Evolutionary conservation across 495 filamentous ascomycete species (phyloP), one percentile per base, ranked within the genome.

Genomic region (Bathelium albidoporum): DNA sequence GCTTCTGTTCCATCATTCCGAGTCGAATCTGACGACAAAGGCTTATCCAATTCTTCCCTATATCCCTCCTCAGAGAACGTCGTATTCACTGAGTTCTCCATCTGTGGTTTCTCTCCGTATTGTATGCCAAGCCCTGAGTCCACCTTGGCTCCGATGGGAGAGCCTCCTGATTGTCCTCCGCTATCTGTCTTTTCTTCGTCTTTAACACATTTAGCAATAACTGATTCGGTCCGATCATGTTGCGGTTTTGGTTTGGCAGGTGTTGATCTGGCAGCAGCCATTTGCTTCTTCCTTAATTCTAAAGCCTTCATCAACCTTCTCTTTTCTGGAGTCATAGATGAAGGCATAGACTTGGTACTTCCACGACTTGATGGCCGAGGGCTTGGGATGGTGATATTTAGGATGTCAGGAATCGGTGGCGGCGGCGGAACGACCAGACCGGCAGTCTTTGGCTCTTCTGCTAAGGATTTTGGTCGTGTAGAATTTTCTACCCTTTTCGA

Each of bases 261-360:
- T 66, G 64, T 28, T 64, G 64, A 41, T 72, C 70, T 22, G 65
- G 64, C 49, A 62, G 32, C 59, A 44, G 34, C 22, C 41, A 64
- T 36, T 67, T 89, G 85, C 70, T 88, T 90, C 74, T 90, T 91
- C 43, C 94, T 82, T 52, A 97, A 77, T 67, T 97, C 88, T 73
- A 97, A 80, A 4, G 94, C 93, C 77, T 93, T 96, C 90, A 95
- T 89, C 64, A 98, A 78, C 65, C 91, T 82, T 67, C 88, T 84
- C 73, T 96, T 96, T 72, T 97, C 94, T 0, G 90, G 89, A 0
- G 90, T 93, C 70, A 95, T 85, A 18, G 83, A 71, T 68, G 81
- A 72, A 43, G 78, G 77, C 62, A 78, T 62, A 49, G 76, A 77
- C 60, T 68, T 70, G 22, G 72, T 70, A 73, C 70, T 73, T 26